phyloP scores from a whole-genome alignment of 345 rosid species.

The Leavenworthia alabamica region DNA sequence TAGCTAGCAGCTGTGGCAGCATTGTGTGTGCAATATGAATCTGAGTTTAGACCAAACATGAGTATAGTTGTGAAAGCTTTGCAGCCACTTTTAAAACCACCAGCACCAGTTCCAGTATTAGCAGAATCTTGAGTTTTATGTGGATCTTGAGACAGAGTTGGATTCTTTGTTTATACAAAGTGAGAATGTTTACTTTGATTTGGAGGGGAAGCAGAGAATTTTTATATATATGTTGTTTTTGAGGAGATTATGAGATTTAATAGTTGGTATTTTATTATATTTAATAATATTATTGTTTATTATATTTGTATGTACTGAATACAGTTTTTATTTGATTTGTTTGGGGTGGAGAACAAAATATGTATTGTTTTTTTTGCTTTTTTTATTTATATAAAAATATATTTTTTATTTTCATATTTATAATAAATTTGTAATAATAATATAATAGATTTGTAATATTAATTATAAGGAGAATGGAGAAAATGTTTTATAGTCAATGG shows the following conservation, averaged over 20 bases:
- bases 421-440: no score
- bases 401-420: no score
- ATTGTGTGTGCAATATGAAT: slow-evolving; percentile 80
- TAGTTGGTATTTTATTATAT: slow-evolving; percentile 7
- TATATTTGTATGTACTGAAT: not conserved
- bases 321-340: slow-evolving; percentile 5
- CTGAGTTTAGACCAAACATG: slow-evolving; percentile 90
- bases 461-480: not conserved
- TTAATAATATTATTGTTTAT: not conserved
- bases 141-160: no score
- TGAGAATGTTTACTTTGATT: not conserved
- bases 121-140: slow-evolving; percentile 26
- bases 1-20: slow-evolving; percentile 95
- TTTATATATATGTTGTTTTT: no score
- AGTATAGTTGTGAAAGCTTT: slow-evolving; percentile 90
- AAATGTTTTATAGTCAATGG: not conserved
- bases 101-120: slow-evolving; percentile 40
- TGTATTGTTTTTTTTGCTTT: slow-evolving; percentile 17
- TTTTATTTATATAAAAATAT: no score
- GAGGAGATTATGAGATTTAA: no score
- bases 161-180: slow-evolving; percentile 17
- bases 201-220: no score
- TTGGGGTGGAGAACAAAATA: slow-evolving; percentile 15
- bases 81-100: slow-evolving; percentile 69
- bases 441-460: no score